Percentiles rank a stretch among this genome's conserved stretches.
Conservation (phyloP, 2,329 filamentous ascomycete genomes). For the Monilinia vaccinii-corymbosi region DNA sequence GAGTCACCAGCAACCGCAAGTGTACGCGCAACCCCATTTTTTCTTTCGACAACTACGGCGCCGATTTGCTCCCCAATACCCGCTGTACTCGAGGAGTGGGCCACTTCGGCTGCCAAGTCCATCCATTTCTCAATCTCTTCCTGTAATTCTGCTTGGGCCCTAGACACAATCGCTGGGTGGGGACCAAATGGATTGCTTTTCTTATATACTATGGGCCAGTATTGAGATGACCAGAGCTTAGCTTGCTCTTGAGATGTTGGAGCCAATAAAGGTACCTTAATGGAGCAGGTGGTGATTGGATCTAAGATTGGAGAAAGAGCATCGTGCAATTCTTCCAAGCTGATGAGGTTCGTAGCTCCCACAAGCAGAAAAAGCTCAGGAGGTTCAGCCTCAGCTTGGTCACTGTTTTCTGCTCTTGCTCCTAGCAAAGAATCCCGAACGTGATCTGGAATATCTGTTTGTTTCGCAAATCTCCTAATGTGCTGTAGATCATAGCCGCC, state of each 20-base stretch:
- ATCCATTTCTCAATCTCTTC: slow-evolving; percentile 57
- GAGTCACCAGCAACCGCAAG: slow-evolving; percentile 71
- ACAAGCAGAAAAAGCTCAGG: slow-evolving; percentile 38
- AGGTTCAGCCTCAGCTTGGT: slow-evolving; percentile 39
- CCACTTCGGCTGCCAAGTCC: slow-evolving; percentile 56
- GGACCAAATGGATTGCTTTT: slow-evolving; percentile 82
- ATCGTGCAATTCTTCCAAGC: slow-evolving; percentile 42
- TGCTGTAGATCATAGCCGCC: slow-evolving; percentile 59
- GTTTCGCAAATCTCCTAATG: slow-evolving; percentile 68
- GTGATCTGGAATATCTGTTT: slow-evolving; percentile 54
- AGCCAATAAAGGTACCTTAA: slow-evolving; percentile 62
- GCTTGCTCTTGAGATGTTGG: slow-evolving; percentile 71
- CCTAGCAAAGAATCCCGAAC: slow-evolving; percentile 48
- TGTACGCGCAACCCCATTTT: slow-evolving; percentile 31
- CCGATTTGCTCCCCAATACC: slow-evolving; percentile 62
- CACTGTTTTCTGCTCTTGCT: slow-evolving; percentile 37
- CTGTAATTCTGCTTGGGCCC: slow-evolving; percentile 60
- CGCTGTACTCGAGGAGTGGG: slow-evolving; percentile 44
- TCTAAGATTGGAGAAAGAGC: slow-evolving; percentile 41
- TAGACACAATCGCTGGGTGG: slow-evolving; percentile 64
- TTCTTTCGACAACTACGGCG: slow-evolving; percentile 61
- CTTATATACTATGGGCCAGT: slow-evolving; percentile 80
- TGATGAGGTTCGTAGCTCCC: slow-evolving; percentile 41
- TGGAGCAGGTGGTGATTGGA: slow-evolving; percentile 33
- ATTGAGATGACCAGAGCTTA: slow-evolving; percentile 62